Evolutionary conservation across 345 rosid genomes (phyloP).

Genomic region (Geranium rotundifolium): DNA sequence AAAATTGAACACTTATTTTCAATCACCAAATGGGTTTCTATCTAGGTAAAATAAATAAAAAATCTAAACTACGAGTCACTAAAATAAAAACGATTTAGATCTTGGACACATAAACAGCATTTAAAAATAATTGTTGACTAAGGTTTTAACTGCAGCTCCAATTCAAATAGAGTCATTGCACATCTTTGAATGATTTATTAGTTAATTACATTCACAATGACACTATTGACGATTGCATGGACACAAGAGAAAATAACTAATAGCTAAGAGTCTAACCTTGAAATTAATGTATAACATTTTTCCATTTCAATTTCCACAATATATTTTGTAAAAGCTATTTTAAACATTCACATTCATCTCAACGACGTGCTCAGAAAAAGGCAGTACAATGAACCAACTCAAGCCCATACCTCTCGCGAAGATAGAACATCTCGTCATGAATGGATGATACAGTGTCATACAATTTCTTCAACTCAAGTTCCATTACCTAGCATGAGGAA

Average conservation of each 20-base stretch:
- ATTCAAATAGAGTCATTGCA: not conserved
- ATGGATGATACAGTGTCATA: constrained; percentile 51
- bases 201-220: too few relatives aligned
- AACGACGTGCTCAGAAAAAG: not conserved
- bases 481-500: constrained; percentile 47
- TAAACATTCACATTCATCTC: not conserved
- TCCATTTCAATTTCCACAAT: not conserved
- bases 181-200: not conserved
- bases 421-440: constrained; percentile 80
- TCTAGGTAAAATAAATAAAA: not conserved
- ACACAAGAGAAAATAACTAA: not conserved
- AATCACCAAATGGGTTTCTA: not conserved
- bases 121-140: not conserved
- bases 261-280: not conserved
- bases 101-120: too few relatives aligned
- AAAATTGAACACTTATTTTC: not conserved
- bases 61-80: too few relatives aligned
- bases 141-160: too few relatives aligned
- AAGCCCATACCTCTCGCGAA: constrained; percentile 76
- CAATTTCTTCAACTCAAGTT: constrained; percentile 73
- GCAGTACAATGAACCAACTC: not conserved
- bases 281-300: not conserved
- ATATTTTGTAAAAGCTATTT: not conserved
- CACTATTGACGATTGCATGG: too few relatives aligned
- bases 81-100: too few relatives aligned